Base-by-base conservation (phyloP, 140 eudicot genomes). In the Bidens hawaiensis region DNA sequence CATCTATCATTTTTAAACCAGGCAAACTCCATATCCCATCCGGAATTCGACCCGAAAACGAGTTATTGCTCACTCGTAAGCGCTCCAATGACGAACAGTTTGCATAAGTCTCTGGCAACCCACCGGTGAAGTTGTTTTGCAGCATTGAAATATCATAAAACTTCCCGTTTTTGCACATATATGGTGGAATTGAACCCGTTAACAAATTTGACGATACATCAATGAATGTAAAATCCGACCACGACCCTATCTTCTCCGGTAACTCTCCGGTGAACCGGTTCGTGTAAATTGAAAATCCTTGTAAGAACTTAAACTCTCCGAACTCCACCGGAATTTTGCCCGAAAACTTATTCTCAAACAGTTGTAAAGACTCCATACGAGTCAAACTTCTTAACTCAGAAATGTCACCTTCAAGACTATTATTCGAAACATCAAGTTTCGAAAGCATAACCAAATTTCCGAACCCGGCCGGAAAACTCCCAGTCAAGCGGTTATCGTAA, bases 41-140 rank as follows among this genome's bases (percentile, higher is more conserved):
- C 0, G 91, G 95, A 3, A 83, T 57, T 17, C 30, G 24, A 1
- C 95, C 95, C 1, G 95, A 83, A 27, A 87, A 83, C 6, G 81
- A 80, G 52, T 83, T 87, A 28, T 79, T 77, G 52, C 72, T 83
- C 17, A 86, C 62, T 41, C 95, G 68, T 31, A 86, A 59, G 40
- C 95, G 79, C 0, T 2, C 3, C 66, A 86, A 69, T 6, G 91
- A 80, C 2, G 69, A 54, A 62, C 95, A 86, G 57, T 80, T 78
- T 3, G 51, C 83, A 59, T 83, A 86, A 59, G 14, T 75, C 40
- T 69, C 87, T 46, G 95, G 95, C 21, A 86, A 72, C 16, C 79
- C 86, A 49, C 94, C 96, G 26, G 84, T 63, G 82, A 87, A 87
- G 0, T 79, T 84, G 74, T 87, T 87, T 61, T 87, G 87, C 21